These are phyloP conservation scores for Phytophthora pistaciae DNA, from an alignment of 352 stramenopile species.

Conservation along the genomic window DNA sequence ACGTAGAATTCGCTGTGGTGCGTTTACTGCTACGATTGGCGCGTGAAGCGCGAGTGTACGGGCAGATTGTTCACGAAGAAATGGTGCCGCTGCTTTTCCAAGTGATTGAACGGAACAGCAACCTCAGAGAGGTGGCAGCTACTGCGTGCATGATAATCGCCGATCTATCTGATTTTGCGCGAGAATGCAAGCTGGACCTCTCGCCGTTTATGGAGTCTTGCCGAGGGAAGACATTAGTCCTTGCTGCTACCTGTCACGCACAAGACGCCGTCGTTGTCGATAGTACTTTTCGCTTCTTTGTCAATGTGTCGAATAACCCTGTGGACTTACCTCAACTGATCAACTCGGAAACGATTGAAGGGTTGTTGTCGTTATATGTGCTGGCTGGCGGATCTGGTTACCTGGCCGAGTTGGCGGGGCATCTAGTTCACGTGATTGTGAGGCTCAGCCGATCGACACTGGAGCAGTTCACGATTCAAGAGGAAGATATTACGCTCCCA, in stretches of 20 bases:
- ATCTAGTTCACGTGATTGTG: conserved; percentile 59
- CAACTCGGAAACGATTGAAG: conserved; percentile 66
- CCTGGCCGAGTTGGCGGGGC: conserved; percentile 40
- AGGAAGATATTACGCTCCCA: conserved; percentile 62
- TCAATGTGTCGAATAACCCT: conserved; percentile 58
- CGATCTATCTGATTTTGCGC: conserved; percentile 68
- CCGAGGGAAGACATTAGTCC: conserved; percentile 50
- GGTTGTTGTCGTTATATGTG: conserved; percentile 67
- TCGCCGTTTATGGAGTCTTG: conserved; percentile 58
- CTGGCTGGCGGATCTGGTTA: conserved; percentile 37
- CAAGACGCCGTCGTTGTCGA: conserved; percentile 43
- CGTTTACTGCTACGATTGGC: conserved; percentile 48
- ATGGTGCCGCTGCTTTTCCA: conserved; percentile 60
- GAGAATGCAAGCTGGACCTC: conserved; percentile 64
- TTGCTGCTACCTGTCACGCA: conserved; percentile 40
- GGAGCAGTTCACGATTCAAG: conserved; percentile 49
- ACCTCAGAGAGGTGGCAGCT: conserved; percentile 53
- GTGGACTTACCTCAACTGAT: conserved; percentile 58
- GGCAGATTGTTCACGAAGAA: conserved; percentile 66
- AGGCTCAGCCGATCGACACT: conserved; percentile 50
- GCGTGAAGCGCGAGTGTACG: conserved; percentile 52
- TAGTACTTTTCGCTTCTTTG: conserved; percentile 66
- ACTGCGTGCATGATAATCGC: conserved; percentile 77
- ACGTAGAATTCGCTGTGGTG: conserved; percentile 45
- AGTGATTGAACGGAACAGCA: conserved; percentile 65